Percentiles rank a stretch among this genome's conserved stretches.
phyloP scores from a whole-genome alignment of 768 basidiomycete genomes.

The Boletus rex-veris region DNA sequence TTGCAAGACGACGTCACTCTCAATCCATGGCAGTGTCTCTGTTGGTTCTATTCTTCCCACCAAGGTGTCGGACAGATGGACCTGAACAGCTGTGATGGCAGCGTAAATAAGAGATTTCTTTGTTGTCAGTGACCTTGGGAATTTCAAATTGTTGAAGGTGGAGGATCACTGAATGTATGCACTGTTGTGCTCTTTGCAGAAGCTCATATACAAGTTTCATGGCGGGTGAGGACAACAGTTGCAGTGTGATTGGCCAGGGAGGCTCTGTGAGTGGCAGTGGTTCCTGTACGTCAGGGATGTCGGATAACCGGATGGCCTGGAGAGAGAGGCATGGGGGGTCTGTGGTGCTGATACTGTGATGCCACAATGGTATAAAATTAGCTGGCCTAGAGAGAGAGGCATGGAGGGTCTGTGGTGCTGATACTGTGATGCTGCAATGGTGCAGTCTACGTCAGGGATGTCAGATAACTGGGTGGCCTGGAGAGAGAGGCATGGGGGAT shows the following conservation, averaged over 20 bases:
- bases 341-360: slow-evolving; percentile 16
- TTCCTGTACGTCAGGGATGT: slow-evolving; percentile 6
- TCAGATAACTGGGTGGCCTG: not conserved
- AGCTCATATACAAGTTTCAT: slow-evolving; percentile 60
- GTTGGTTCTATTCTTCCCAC: slow-evolving; percentile 35
- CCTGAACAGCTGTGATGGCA: slow-evolving; percentile 63
- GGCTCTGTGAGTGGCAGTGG: not conserved
- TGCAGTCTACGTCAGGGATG: not conserved
- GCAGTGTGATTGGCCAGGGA: slow-evolving; percentile 28
- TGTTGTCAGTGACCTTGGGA: slow-evolving; percentile 48
- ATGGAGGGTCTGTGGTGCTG: slow-evolving; percentile 6
- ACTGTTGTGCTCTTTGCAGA: slow-evolving; percentile 48
- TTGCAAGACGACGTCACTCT: slow-evolving; percentile 32
- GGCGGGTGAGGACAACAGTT: slow-evolving; percentile 48
- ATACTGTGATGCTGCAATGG: slow-evolving; percentile 21
- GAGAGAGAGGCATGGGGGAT: not conserved
- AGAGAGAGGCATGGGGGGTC: slow-evolving; percentile 1
- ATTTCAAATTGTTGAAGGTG: slow-evolving; percentile 50
- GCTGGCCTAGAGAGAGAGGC: not conserved
- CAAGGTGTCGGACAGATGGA: slow-evolving; percentile 53
- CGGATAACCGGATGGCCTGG: not conserved
- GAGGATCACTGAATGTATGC: slow-evolving; percentile 59
- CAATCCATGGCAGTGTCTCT: slow-evolving; percentile 24
- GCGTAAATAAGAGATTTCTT: slow-evolving; percentile 50
- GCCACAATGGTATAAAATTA: slow-evolving; percentile 14